phyloP scores from a whole-genome alignment of 768 basidiomycete species.

The Tylopilus intermedius region DNA sequence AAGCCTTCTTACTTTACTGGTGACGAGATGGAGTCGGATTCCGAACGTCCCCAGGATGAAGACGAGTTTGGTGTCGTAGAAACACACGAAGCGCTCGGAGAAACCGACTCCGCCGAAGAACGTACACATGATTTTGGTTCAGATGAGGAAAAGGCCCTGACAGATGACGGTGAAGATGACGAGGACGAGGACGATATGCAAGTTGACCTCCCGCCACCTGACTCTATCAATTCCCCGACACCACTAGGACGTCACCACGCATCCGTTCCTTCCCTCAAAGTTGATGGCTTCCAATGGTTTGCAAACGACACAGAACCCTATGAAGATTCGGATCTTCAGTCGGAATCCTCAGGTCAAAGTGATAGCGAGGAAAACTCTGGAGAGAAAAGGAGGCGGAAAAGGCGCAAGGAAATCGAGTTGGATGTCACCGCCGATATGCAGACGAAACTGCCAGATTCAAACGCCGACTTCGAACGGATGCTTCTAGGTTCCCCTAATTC shows the following conservation, averaged over 20 bases:
- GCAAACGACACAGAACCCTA: constrained; percentile 33
- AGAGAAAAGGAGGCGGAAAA: constrained; percentile 61
- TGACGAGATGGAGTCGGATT: constrained; percentile 38
- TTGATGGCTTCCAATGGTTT: constrained; percentile 74
- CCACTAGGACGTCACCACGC: not conserved
- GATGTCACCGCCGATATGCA: constrained; percentile 88
- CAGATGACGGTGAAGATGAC: constrained; percentile 11
- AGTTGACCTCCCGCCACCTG: not conserved
- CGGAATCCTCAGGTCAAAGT: constrained; percentile 43
- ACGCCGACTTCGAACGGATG: constrained; percentile 89
- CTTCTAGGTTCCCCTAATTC: constrained; percentile 94
- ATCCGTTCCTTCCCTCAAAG: constrained; percentile 39
- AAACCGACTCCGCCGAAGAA: constrained; percentile 13
- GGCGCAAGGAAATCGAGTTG: constrained; percentile 66
- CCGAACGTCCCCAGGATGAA: constrained; percentile 21
- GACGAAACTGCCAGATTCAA: constrained; percentile 80
- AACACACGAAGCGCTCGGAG: constrained; percentile 23
- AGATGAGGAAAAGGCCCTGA: constrained; percentile 20
- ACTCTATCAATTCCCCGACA: not conserved
- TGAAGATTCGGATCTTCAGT: constrained; percentile 33
- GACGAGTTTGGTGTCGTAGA: constrained; percentile 30
- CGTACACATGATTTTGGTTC: not conserved
- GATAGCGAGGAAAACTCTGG: constrained; percentile 12
- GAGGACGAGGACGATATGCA: constrained; percentile 24
- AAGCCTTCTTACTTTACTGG: constrained; percentile 84